A percentile compares a stretch with the other conserved stretches of the same genome.
phyloP scores from a whole-genome alignment of 345 rosid genomes.

The Syzygium jambos region DNA sequence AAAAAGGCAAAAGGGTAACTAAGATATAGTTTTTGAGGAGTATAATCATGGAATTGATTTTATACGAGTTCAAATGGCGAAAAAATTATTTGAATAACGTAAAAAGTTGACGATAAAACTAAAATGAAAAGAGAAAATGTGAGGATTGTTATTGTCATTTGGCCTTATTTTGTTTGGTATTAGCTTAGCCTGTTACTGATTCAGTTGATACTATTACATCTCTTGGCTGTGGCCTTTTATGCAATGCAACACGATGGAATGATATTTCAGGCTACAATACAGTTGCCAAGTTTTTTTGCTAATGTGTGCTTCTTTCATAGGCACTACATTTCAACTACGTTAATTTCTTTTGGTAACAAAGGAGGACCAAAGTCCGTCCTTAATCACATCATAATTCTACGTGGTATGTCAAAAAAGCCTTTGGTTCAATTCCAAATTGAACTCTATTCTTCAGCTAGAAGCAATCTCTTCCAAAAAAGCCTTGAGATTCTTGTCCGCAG shows the following conservation, averaged over 20 bases:
- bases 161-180: neutral
- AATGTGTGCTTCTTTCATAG: neutral
- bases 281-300: neutral
- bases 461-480: neutral
- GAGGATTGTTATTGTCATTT: neutral
- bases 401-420: neutral
- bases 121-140: neutral
- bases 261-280: neutral
- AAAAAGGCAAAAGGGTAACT: neutral
- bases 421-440: neutral
- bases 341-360: neutral
- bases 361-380: neutral
- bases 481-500: constrained; percentile 12
- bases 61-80: neutral
- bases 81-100: neutral
- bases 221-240: neutral
- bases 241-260: neutral
- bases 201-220: neutral
- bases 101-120: neutral
- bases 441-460: neutral
- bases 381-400: neutral
- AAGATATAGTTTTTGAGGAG: neutral
- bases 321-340: neutral
- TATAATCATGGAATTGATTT: neutral
- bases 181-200: neutral